phyloP scores from a whole-genome alignment of 192 early-diverging fungal species.

The Backusella circina region DNA sequence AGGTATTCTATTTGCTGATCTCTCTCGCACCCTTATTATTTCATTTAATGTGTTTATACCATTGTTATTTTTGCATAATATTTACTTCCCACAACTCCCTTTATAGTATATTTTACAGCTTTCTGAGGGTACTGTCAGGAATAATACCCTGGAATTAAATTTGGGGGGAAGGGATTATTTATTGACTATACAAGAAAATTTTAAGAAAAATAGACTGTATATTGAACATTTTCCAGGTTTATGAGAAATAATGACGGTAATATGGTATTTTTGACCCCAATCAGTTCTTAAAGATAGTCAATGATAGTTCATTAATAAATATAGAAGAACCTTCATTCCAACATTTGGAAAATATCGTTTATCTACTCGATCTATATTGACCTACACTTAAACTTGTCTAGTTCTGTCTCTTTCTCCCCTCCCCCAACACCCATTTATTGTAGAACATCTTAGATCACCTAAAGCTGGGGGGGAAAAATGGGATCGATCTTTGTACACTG shows the following conservation, averaged over 20 bases:
- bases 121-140: neutral
- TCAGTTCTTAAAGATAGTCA: neutral
- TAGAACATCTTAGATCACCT: neutral
- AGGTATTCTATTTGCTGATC: neutral
- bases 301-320: neutral
- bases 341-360: neutral
- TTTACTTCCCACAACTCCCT: neutral
- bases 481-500: too few relatives aligned
- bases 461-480: neutral
- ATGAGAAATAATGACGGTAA: neutral
- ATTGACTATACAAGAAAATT: neutral
- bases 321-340: neutral
- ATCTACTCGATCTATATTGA: neutral
- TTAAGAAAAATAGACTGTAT: neutral
- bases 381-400: neutral
- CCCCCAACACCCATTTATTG: neutral
- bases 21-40: neutral
- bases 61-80: neutral
- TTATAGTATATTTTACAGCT: neutral
- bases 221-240: neutral
- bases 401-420: neutral
- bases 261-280: neutral
- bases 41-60: too few relatives aligned
- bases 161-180: neutral
- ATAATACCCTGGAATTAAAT: neutral